A percentile compares a stretch with the other conserved stretches of the same genome.
Conservation (phyloP, 2,329 filamentous ascomycete genomes). For the Aschersonia sp. region DNA sequence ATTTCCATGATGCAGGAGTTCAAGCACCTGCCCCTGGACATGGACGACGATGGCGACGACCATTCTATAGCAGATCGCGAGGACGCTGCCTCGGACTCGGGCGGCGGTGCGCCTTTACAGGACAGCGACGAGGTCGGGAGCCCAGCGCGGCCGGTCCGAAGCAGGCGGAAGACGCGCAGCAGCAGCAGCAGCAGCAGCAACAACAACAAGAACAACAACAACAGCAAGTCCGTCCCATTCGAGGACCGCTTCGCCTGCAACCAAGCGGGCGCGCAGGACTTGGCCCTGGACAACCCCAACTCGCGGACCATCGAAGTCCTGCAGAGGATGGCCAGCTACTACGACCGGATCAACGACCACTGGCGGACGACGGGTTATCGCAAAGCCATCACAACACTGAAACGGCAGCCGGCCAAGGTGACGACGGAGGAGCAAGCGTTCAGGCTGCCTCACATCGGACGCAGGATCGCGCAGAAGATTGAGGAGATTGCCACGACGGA, state of each 20-base stretch:
- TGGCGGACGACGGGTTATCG: slow-evolving; percentile 69
- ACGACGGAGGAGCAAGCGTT: slow-evolving; percentile 55
- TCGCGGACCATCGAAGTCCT: slow-evolving; percentile 60
- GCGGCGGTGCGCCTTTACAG: neutral
- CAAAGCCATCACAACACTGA: slow-evolving; percentile 59
- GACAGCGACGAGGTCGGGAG: too few relatives aligned
- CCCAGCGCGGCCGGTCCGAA: too few relatives aligned
- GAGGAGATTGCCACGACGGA: slow-evolving; percentile 75
- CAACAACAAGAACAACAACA: too few relatives aligned
- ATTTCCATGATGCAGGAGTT: slow-evolving; percentile 49
- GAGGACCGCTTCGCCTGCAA: slow-evolving; percentile 41
- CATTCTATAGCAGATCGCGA: neutral
- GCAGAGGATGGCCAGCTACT: slow-evolving; percentile 66
- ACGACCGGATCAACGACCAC: slow-evolving; percentile 57
- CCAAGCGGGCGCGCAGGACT: slow-evolving; percentile 30
- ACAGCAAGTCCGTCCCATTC: slow-evolving; percentile 17
- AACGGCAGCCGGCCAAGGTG: slow-evolving; percentile 49
- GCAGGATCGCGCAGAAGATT: slow-evolving; percentile 67
- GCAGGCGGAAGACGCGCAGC: too few relatives aligned
- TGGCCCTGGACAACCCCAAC: slow-evolving; percentile 50
- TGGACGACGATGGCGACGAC: slow-evolving; percentile 32
- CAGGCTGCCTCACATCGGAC: slow-evolving; percentile 53
- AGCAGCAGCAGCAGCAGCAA: neutral
- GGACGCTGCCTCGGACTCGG: slow-evolving; percentile 3
- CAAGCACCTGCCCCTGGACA: slow-evolving; percentile 41